Evolutionary conservation across 495 filamentous ascomycete genomes (phyloP).

Genomic region (Lepraria neglecta): DNA sequence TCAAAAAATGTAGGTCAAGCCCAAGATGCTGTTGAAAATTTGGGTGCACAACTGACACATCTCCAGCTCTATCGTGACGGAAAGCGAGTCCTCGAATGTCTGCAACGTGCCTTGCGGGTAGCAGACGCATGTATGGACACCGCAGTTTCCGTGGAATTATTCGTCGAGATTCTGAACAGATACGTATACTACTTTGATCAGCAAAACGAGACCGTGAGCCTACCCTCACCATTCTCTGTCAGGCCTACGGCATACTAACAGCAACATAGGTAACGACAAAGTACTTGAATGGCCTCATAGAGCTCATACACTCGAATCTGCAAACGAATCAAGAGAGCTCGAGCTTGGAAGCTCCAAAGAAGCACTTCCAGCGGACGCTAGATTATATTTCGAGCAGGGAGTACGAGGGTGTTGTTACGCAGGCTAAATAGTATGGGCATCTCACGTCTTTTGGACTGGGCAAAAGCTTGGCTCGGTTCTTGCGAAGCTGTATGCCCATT

Average conservation of each 20-base stretch:
- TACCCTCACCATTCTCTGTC: not conserved
- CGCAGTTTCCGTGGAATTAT: slow-evolving; percentile 94
- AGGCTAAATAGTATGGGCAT: slow-evolving; percentile 49
- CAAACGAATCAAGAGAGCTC: slow-evolving; percentile 76
- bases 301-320: slow-evolving; percentile 94
- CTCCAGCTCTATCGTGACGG: slow-evolving; percentile 87
- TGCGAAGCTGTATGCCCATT: too few species aligned
- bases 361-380: slow-evolving; percentile 88
- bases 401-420: slow-evolving; percentile 82
- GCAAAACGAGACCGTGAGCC: slow-evolving; percentile 86
- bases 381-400: slow-evolving; percentile 87
- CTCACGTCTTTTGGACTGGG: too few species aligned
- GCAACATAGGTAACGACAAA: slow-evolving; percentile 76
- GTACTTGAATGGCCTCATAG: slow-evolving; percentile 95
- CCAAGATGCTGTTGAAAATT: not conserved
- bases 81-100: slow-evolving; percentile 90
- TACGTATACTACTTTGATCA: slow-evolving; percentile 99
- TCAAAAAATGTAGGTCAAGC: slow-evolving; percentile 62
- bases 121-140: slow-evolving; percentile 99
- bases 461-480: too few species aligned
- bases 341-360: slow-evolving; percentile 73
- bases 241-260: slow-evolving; percentile 23
- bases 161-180: slow-evolving; percentile 95
- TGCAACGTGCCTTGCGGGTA: slow-evolving; percentile 90
- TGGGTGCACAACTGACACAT: slow-evolving; percentile 24